These are phyloP conservation scores for Bimuria novae-zelandiae DNA, from an alignment of 2,329 filamentous ascomycete genomes.

Conservation along the genomic window DNA sequence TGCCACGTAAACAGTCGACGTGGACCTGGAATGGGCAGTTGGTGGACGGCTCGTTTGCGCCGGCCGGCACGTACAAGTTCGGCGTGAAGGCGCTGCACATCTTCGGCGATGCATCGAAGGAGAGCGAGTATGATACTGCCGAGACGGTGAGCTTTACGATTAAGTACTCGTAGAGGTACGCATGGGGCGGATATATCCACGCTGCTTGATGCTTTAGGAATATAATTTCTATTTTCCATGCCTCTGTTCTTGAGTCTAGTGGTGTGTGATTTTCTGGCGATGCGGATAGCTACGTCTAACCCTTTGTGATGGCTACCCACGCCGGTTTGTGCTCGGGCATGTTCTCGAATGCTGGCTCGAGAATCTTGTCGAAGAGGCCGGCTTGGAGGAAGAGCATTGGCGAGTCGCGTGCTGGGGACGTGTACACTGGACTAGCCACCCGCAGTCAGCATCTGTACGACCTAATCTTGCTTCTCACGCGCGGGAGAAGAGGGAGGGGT, in stretches of 20 bases:
- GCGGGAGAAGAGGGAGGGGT: too few relatives aligned
- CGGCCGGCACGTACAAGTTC: slow-evolving; percentile 20
- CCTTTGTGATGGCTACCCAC: slow-evolving; percentile 23
- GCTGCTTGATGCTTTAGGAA: too few relatives aligned
- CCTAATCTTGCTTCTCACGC: too few relatives aligned
- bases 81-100: slow-evolving; percentile 20
- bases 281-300: too few relatives aligned
- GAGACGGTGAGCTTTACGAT: slow-evolving; percentile 12
- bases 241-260: neutral
- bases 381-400: slow-evolving; percentile 30
- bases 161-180: slow-evolving; percentile 6
- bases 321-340: slow-evolving; percentile 27
- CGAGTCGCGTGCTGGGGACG: slow-evolving; percentile 18
- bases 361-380: slow-evolving; percentile 31
- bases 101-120: slow-evolving; percentile 9
- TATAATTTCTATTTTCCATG: neutral
- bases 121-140: slow-evolving; percentile 4
- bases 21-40: slow-evolving; percentile 21
- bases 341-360: slow-evolving; percentile 17
- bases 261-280: neutral
- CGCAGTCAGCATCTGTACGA: too few relatives aligned
- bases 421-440: slow-evolving; percentile 25
- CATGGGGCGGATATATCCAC: neutral
- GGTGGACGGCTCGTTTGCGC: slow-evolving; percentile 17
- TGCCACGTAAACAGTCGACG: slow-evolving; percentile 2